These are phyloP conservation scores for bread wheat (Triticum aestivum) DNA, from an alignment of 176 grass and related monocot species.

Conservation along the genomic window DNA sequence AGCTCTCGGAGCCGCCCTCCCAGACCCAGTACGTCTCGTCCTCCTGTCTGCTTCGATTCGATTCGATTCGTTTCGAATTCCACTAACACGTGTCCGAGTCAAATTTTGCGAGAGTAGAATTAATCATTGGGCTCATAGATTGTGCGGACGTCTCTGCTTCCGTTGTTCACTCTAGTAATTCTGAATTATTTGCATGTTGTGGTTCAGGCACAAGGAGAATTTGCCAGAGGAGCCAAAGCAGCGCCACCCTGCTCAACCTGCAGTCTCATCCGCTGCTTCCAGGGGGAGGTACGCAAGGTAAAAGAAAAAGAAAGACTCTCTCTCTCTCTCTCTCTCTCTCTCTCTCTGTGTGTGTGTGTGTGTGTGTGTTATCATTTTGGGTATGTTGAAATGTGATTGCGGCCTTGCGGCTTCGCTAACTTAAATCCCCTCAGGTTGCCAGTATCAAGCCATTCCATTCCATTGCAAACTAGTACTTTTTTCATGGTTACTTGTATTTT, in stretches of 20 bases:
- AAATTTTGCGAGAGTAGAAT: background rate
- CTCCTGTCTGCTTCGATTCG: background rate
- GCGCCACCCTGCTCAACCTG: background rate
- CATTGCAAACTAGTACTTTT: no score
- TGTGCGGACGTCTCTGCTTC: background rate
- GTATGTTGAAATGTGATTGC: background rate
- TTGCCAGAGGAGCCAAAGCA: slow-evolving; percentile 7
- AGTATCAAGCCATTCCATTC: no score
- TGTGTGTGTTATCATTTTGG: background rate
- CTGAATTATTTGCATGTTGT: background rate
- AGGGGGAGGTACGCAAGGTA: background rate
- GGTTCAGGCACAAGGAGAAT: background rate
- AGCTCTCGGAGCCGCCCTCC: background rate
- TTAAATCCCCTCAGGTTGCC: background rate
- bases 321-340: no score
- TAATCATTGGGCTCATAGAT: background rate
- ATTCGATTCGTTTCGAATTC: background rate
- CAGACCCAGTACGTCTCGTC: background rate
- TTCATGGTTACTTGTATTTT: no score
- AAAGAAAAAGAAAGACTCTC: background rate
- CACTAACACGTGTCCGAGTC: no score
- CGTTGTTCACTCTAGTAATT: background rate
- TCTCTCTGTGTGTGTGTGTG: no score
- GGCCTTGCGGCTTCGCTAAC: background rate
- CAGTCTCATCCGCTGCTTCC: background rate